Evolutionary conservation across 106 monocot genomes (phyloP).

Genomic region (Allium fistulosum): DNA sequence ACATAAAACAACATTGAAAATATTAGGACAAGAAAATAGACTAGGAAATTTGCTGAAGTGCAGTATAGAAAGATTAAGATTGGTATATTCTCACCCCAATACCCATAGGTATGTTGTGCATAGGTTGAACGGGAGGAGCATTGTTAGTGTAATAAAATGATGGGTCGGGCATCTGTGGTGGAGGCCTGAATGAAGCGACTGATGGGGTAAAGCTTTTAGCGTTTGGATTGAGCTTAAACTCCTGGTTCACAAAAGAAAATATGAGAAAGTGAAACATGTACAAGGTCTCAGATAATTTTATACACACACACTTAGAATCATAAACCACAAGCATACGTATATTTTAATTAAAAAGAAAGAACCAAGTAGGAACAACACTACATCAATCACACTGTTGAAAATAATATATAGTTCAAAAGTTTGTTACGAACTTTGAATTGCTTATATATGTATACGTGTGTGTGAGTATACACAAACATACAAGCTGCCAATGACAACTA

Average conservation of each 20-base stretch:
- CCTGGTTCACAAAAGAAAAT: slow-evolving; percentile 45
- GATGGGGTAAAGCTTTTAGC: slow-evolving; percentile 79
- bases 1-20: no score
- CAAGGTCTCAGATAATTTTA: background rate
- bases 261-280: background rate
- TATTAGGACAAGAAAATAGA: no score
- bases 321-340: background rate
- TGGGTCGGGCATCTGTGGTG: slow-evolving; percentile 31
- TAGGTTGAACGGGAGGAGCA: slow-evolving; percentile 41
- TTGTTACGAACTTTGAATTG: no score
- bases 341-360: no score
- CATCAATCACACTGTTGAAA: no score
- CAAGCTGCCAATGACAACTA: no score
- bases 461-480: no score
- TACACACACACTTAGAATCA: background rate
- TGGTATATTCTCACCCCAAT: slow-evolving; percentile 41
- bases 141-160: slow-evolving; percentile 58
- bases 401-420: no score
- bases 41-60: no score
- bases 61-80: background rate
- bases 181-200: slow-evolving; percentile 38
- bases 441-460: no score
- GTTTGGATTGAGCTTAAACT: slow-evolving; percentile 92
- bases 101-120: slow-evolving; percentile 52
- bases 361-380: no score